phyloP scores from a whole-genome alignment of 2,329 filamentous ascomycete genomes.

The Byssothecium circinans region DNA sequence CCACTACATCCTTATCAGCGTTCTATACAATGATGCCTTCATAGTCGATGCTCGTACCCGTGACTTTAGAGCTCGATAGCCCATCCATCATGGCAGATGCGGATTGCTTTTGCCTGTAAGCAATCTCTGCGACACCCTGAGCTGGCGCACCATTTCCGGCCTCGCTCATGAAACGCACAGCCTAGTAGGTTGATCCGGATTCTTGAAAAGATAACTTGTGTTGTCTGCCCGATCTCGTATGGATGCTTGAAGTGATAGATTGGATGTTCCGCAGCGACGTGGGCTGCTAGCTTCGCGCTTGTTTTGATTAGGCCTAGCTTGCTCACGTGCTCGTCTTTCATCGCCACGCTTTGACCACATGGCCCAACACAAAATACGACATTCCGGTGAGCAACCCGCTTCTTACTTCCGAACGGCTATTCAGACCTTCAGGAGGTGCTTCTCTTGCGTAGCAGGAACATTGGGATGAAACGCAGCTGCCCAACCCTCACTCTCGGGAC shows the following conservation, averaged over 20 bases:
- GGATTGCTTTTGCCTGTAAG: conserved; percentile 29
- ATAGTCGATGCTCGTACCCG: conserved; percentile 40
- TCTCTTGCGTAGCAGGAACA: too few species aligned
- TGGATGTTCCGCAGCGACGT: conserved; percentile 1
- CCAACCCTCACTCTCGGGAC: too few species aligned
- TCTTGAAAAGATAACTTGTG: conserved; percentile 10
- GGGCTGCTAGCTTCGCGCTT: conserved; percentile 6
- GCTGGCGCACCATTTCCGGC: conserved; percentile 43
- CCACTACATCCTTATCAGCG: conserved; percentile 61
- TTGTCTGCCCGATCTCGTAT: conserved; percentile 25
- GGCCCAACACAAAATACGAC: not conserved
- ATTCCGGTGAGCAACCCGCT: conserved; percentile 1
- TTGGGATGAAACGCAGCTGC: too few species aligned
- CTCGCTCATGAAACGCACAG: conserved; percentile 37
- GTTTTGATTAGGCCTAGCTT: not conserved
- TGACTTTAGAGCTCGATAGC: conserved; percentile 54
- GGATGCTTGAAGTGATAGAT: conserved; percentile 7
- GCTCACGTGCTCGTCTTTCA: conserved; percentile 10
- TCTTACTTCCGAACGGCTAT: not conserved
- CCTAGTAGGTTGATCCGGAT: conserved; percentile 7
- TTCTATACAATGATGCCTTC: not conserved
- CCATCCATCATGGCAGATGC: conserved; percentile 44
- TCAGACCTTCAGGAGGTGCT: not conserved
- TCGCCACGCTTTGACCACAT: conserved; percentile 6
- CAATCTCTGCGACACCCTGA: conserved; percentile 42